Conservation (phyloP, 1,139 yeast genomes). For the Pneumocystis sp. region DNA sequence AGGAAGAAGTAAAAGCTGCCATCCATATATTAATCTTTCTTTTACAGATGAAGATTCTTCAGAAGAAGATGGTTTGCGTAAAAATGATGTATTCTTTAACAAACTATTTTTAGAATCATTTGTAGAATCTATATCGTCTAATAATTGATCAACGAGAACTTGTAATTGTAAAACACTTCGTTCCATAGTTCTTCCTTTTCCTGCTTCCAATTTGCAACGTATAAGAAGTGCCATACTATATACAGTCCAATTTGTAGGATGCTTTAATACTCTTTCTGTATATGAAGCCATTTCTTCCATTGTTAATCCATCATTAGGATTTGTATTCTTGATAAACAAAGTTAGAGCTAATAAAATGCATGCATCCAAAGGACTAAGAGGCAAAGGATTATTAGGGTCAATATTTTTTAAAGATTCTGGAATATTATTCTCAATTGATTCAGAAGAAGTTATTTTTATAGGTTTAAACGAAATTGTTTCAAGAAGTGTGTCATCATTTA, state of each 20-base stretch:
- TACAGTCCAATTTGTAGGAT: conserved; percentile 48
- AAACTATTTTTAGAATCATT: conserved; percentile 20
- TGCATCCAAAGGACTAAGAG: conserved; percentile 52
- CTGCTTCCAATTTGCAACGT: conserved; percentile 69
- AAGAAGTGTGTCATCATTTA: conserved; percentile 65
- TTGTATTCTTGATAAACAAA: conserved; percentile 46
- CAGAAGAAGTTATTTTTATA: conserved; percentile 17
- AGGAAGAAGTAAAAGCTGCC: conserved; percentile 63
- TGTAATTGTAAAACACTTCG: conserved; percentile 91
- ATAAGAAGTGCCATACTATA: conserved; percentile 82
- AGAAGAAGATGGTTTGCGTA: conserved; percentile 34
- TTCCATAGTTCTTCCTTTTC: conserved; percentile 73
- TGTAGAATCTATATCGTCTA: conserved; percentile 43
- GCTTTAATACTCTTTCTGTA: conserved; percentile 51
- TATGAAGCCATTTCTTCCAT: conserved; percentile 72
- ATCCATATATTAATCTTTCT: conserved; percentile 54
- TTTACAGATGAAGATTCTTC: conserved; percentile 23
- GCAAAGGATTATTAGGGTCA: conserved; percentile 76
- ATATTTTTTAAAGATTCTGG: conserved; percentile 21
- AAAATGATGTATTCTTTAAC: conserved; percentile 26
- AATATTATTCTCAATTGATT: conserved; percentile 47
- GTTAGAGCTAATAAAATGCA: conserved; percentile 57
- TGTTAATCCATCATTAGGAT: conserved; percentile 29
- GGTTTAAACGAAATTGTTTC: conserved; percentile 40
- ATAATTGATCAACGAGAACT: conserved; percentile 78